These are phyloP conservation scores for Hirschioporus abietinus DNA, from an alignment of 768 basidiomycete genomes.

Conservation along the genomic window DNA sequence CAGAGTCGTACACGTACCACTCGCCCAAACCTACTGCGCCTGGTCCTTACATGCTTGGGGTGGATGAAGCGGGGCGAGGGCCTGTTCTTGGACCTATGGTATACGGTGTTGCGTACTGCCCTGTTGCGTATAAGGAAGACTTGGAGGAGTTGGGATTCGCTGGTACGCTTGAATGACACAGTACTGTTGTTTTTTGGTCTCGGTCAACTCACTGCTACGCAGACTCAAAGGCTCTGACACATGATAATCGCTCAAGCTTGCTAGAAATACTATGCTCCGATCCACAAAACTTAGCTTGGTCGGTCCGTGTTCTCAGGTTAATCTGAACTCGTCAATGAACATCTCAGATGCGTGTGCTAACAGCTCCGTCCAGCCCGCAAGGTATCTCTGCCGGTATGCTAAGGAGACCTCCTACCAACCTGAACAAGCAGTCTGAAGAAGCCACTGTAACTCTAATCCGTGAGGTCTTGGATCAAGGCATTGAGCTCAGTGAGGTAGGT, in stretches of 20 bases:
- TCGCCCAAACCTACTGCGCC: slow-evolving; percentile 60
- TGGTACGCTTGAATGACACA: slow-evolving; percentile 42
- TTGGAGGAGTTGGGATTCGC: slow-evolving; percentile 86
- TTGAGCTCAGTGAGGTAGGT: slow-evolving; percentile 74
- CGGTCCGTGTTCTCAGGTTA: slow-evolving; percentile 72
- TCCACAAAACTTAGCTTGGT: slow-evolving; percentile 71
- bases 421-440: slow-evolving; percentile 84
- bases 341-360: neutral
- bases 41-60: slow-evolving; percentile 90
- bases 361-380: slow-evolving; percentile 63
- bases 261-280: slow-evolving; percentile 66
- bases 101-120: slow-evolving; percentile 94
- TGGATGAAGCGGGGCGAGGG: slow-evolving; percentile 97
- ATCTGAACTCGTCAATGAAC: slow-evolving; percentile 5
- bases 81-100: slow-evolving; percentile 95
- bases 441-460: slow-evolving; percentile 87
- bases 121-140: slow-evolving; percentile 64
- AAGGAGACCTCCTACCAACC: slow-evolving; percentile 71
- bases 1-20: slow-evolving; percentile 73
- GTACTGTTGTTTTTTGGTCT: neutral
- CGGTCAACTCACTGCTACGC: neutral
- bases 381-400: slow-evolving; percentile 93
- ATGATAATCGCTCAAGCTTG: slow-evolving; percentile 59
- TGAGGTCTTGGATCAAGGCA: slow-evolving; percentile 74
- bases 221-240: slow-evolving; percentile 92